Evolutionary conservation across 2,329 filamentous ascomycete species (phyloP).

Genomic region (Hymenoscyphus scutula): DNA sequence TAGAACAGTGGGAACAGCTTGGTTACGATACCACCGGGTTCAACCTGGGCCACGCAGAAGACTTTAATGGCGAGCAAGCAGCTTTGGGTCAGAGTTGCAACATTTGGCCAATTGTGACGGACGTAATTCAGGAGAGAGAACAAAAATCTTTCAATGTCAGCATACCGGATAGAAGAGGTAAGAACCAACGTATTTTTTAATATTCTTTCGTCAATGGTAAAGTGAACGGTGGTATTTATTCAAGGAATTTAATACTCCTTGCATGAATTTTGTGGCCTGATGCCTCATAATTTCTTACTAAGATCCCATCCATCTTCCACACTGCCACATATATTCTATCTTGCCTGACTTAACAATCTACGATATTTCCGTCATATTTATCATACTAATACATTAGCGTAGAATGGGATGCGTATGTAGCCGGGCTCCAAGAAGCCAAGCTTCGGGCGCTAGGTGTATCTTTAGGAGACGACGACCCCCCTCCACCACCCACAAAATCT

Average conservation of each 20-base stretch:
- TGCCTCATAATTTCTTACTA: conserved; percentile 4
- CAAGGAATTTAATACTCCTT: conserved; percentile 6
- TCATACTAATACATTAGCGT: conserved; percentile 14
- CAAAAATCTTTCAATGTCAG: conserved; percentile 57
- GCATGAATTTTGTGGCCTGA: neutral
- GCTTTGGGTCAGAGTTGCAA: conserved; percentile 57
- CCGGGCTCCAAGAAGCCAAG: conserved; percentile 85
- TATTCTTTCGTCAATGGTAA: neutral
- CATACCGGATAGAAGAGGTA: conserved; percentile 52
- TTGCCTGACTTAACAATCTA: neutral
- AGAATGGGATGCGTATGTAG: conserved; percentile 75
- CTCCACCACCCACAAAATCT: conserved; percentile 60
- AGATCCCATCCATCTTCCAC: neutral
- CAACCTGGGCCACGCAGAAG: conserved; percentile 54
- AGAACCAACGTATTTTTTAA: conserved; percentile 15
- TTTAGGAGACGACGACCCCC: conserved; percentile 68
- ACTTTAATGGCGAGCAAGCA: conserved; percentile 21
- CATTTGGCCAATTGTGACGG: conserved; percentile 63
- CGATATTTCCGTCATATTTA: conserved; percentile 3
- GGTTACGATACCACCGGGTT: conserved; percentile 71
- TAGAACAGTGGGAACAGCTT: conserved; percentile 63
- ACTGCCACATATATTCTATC: neutral
- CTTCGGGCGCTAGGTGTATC: conserved; percentile 87
- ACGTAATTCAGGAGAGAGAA: conserved; percentile 55
- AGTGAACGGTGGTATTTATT: neutral